Percentiles rank a stretch among this genome's conserved stretches.
Conservation (phyloP, 768 basidiomycete species). For the Xerocomellus dryophilus region DNA sequence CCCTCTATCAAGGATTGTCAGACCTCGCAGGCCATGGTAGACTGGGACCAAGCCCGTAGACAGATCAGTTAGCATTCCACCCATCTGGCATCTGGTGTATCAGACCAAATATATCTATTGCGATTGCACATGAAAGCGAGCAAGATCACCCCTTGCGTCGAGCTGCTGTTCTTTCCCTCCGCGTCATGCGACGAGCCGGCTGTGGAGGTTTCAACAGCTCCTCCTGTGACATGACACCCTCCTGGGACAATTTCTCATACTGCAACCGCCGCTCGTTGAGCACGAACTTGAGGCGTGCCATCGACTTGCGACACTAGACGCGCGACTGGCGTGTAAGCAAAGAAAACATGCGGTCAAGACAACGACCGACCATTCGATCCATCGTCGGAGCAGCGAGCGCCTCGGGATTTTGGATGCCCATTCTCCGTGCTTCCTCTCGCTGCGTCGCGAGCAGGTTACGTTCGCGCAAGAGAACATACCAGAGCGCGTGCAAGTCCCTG, state of each 20-base stretch:
- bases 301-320: conserved; percentile 81
- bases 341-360: not conserved
- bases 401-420: conserved; percentile 41
- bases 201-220: conserved; percentile 13
- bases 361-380: conserved; percentile 44
- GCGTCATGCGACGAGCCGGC: conserved; percentile 17
- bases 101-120: conserved; percentile 10
- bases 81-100: not conserved
- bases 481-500: conserved; percentile 88
- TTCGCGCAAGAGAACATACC: conserved; percentile 89
- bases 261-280: conserved; percentile 87
- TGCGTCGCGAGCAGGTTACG: conserved; percentile 90
- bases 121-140: not conserved
- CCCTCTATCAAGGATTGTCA: conserved; percentile 68
- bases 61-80: conserved; percentile 13
- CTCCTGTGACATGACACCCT: conserved; percentile 20
- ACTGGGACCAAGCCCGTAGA: conserved; percentile 50
- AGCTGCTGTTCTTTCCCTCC: conserved; percentile 18
- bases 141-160: conserved; percentile 16
- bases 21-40: conserved; percentile 66
- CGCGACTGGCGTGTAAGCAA: conserved; percentile 3
- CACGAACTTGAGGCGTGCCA: conserved; percentile 94
- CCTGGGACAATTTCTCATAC: conserved; percentile 45
- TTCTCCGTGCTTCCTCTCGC: conserved; percentile 67
- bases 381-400: conserved; percentile 29